phyloP scores from a whole-genome alignment of 176 grass and related monocot species.

The Poa pratensis region DNA sequence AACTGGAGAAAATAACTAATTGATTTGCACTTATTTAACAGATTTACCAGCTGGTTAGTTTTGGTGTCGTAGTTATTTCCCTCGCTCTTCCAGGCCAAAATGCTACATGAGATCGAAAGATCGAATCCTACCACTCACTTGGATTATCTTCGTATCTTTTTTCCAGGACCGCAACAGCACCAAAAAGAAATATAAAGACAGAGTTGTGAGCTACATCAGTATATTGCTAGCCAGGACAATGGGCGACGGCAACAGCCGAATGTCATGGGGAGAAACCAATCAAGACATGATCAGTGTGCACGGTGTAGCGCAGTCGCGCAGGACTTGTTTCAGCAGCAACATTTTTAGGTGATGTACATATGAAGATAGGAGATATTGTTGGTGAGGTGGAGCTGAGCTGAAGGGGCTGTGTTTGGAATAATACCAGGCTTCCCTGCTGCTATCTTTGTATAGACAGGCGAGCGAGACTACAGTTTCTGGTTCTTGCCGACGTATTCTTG shows the following conservation, averaged over 20 bases:
- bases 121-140: too few species aligned
- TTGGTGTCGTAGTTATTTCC: too few species aligned
- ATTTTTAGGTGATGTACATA: conserved; percentile 55
- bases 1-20: too few species aligned
- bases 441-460: conserved; percentile 37
- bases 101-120: too few species aligned
- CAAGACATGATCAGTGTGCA: conserved; percentile 12
- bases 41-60: too few species aligned
- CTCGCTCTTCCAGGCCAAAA: too few species aligned
- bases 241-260: neutral
- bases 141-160: too few species aligned
- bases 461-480: conserved; percentile 10
- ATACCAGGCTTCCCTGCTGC: conserved; percentile 42
- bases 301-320: neutral
- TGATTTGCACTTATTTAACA: too few species aligned
- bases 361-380: conserved; percentile 27
- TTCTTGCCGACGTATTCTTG: conserved; percentile 43
- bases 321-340: conserved; percentile 5
- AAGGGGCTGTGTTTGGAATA: neutral
- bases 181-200: too few species aligned
- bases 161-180: too few species aligned
- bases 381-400: too few species aligned
- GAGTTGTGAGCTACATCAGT: too few species aligned
- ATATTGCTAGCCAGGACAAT: conserved; percentile 23
- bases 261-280: conserved; percentile 31